These are phyloP conservation scores for Acanthamoeba royreba DNA, from an alignment of 208 protist species.

Conservation along the genomic window DNA sequence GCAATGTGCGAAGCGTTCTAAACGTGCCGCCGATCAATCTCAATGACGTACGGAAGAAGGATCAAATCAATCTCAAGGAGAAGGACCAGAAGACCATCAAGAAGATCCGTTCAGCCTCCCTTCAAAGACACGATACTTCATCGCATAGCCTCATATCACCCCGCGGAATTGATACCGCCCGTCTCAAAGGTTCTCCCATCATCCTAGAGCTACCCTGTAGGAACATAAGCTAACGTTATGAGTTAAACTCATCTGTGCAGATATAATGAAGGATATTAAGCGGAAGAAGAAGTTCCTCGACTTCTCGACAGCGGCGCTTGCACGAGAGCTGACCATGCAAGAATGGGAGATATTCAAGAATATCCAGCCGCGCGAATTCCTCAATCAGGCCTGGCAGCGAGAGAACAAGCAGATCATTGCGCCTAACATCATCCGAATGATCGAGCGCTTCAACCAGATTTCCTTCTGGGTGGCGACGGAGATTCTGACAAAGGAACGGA, in stretches of 20 bases:
- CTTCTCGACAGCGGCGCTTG: not conserved
- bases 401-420: not conserved
- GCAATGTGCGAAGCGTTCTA: not conserved
- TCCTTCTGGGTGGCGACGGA: slow-evolving; percentile 18
- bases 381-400: slow-evolving; percentile 20
- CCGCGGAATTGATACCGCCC: not conserved
- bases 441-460: slow-evolving; percentile 7
- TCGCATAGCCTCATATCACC: not conserved
- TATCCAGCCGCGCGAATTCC: slow-evolving; percentile 4
- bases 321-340: not conserved
- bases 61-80: not conserved
- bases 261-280: not conserved
- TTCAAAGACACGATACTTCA: not conserved
- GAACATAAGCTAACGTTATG: too few relatives aligned
- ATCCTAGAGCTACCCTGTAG: too few relatives aligned
- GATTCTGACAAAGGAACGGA: not conserved
- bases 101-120: not conserved
- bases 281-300: not conserved
- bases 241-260: too few relatives aligned
- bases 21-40: not conserved
- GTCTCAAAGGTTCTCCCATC: not conserved
- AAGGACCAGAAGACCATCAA: not conserved
- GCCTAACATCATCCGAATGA: not conserved
- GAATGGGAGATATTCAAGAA: slow-evolving; percentile 4
- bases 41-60: not conserved